Conservation (phyloP, 371 early-diverging fungal species). For the Mucor lusitanicus region DNA sequence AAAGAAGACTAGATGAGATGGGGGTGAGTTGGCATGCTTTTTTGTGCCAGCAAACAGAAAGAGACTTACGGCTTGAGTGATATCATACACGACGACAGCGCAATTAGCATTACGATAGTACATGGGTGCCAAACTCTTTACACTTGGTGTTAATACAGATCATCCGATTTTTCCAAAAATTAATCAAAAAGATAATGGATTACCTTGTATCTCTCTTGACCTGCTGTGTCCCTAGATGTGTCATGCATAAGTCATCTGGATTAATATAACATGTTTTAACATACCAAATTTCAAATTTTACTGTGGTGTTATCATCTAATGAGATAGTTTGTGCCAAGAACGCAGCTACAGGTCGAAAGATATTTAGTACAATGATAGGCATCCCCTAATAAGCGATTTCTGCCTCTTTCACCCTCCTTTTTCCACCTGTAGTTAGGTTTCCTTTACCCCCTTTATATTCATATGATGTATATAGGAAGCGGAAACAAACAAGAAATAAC, state of each 20-base stretch:
- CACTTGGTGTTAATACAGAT: background rate
- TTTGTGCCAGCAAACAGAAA: background rate
- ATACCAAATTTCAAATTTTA: conserved; percentile 88
- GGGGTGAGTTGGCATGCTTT: background rate
- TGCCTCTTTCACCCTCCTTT: background rate
- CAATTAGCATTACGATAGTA: conserved; percentile 98
- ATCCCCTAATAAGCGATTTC: background rate
- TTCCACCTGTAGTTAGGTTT: background rate
- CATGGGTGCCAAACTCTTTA: conserved; percentile 95
- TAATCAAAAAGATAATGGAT: background rate
- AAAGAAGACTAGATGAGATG: conserved; percentile 71
- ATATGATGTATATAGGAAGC: background rate
- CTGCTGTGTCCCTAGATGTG: conserved; percentile 86
- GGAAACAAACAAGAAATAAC: background rate
- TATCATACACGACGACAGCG: conserved; percentile 97
- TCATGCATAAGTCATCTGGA: background rate
- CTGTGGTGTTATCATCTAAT: conserved; percentile 72
- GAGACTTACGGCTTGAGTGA: conserved; percentile 82
- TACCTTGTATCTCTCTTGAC: conserved; percentile 93
- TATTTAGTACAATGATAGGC: background rate
- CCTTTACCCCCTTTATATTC: conserved; percentile 1
- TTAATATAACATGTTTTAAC: conserved; percentile 6
- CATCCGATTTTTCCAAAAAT: background rate
- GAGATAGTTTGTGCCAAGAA: conserved; percentile 78
- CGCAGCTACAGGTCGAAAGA: conserved; percentile 56